These are phyloP conservation scores for Fusarium citri DNA, from an alignment of 2,329 filamentous ascomycete species.

Conservation along the genomic window DNA sequence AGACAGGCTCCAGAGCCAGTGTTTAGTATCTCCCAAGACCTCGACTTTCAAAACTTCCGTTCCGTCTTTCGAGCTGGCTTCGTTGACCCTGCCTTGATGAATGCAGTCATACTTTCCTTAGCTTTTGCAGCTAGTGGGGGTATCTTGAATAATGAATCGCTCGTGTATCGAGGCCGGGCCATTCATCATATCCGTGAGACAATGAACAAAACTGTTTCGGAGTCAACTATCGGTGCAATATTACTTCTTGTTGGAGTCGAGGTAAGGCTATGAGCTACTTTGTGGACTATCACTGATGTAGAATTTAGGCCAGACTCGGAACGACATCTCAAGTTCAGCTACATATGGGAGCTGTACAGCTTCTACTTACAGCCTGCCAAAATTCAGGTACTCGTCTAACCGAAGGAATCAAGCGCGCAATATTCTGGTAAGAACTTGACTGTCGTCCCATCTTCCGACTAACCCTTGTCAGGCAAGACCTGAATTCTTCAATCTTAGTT, in stretches of 20 bases:
- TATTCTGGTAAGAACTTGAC: conserved; percentile 54
- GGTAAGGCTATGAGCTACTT: conserved; percentile 39
- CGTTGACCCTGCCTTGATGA: conserved; percentile 53
- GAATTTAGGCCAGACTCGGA: conserved; percentile 52
- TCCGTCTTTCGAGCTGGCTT: conserved; percentile 50
- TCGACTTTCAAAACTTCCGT: conserved; percentile 53
- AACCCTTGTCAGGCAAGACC: conserved; percentile 51
- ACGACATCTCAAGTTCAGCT: conserved; percentile 54
- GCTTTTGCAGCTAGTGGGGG: conserved; percentile 46
- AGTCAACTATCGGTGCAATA: conserved; percentile 56
- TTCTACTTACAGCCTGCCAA: conserved; percentile 51
- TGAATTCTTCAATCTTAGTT: conserved; percentile 55
- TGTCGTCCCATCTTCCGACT: accelerated
- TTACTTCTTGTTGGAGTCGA: conserved; percentile 57
- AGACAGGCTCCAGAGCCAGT: conserved; percentile 49
- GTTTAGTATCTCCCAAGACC: conserved; percentile 53
- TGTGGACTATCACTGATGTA: not conserved
- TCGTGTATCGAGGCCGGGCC: conserved; percentile 51
- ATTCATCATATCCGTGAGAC: conserved; percentile 50
- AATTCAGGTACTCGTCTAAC: conserved; percentile 48
- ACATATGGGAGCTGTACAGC: conserved; percentile 55
- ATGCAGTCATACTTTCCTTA: conserved; percentile 55
- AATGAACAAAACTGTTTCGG: conserved; percentile 50
- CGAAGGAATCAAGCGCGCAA: conserved; percentile 57
- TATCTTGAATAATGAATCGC: conserved; percentile 49